Base-by-base conservation (phyloP, 2,329 filamentous ascomycete species). In the Raffaelea ambrosiae region DNA sequence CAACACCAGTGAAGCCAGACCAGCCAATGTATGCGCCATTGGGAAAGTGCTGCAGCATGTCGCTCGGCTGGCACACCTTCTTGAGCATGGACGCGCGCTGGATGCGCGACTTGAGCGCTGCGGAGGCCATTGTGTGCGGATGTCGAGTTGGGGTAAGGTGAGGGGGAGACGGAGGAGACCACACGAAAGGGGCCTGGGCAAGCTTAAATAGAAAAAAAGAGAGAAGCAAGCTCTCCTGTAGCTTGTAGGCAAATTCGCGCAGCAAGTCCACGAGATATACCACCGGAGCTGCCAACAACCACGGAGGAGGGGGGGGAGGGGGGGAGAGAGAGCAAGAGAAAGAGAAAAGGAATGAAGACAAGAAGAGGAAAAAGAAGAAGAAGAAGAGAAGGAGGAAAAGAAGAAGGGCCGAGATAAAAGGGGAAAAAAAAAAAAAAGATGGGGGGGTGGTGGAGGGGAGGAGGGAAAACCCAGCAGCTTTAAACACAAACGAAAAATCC, bases 1-100 rank as follows among this genome's bases (percentile, higher is more conserved):
- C 87, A 47, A 94, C 88, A 58, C 88, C 88, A 13, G 88, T 95
- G 67, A 95, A 95, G 33, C 88, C 88, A 54, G 83, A 88, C 88
- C 88, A 95, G 59, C 88, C 89, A 58, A 95, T 79, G 66, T 93
- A 93, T n/a, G 86, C 69, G 61, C 83, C 83, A 72, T 93, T 79
- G 54, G 88, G 88, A 59, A 95, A 95, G 57, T 86, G 76, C 54
- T 85, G 75, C 51, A 95, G 75, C 54, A 94, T 67, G 63, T 94
- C 88, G 65, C 93, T 80, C 35, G 88, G 80, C 58, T 81, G 81
- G 58, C 83, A 81, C 50, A 95, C 72, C 74, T 91, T 94, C 59
- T 81, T 83, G 48, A 94, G 75, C 66, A 91, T 82, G 39, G 84
- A 85, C 20, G 88, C 83, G 55, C 86, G 79, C 57, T 82, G 73